phyloP scores from a whole-genome alignment of 1,284 basidiomycete species.

The Cutaneotrichosporon sp. region DNA sequence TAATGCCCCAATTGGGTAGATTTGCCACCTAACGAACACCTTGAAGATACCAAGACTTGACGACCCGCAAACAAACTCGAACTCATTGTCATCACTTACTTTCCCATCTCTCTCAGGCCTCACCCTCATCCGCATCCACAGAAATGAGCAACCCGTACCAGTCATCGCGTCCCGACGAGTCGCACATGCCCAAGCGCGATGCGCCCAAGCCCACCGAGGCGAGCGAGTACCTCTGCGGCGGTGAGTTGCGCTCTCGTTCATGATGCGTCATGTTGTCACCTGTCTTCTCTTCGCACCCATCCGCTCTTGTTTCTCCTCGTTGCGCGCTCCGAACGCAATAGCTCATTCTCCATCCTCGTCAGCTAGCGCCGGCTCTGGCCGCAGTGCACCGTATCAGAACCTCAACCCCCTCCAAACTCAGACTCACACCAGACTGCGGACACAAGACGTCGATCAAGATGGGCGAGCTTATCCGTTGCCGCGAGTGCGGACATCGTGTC shows the following conservation, averaged over 20 bases:
- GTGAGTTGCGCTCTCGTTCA: conserved; percentile 56
- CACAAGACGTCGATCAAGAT: conserved; percentile 88
- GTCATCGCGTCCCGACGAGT: conserved; percentile 33
- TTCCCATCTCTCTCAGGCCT: not conserved
- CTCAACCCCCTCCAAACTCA: too few relatives aligned
- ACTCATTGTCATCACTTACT: not conserved
- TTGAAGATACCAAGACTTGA: too few relatives aligned
- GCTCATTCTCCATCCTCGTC: not conserved
- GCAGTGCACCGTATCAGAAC: not conserved
- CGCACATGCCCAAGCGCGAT: conserved; percentile 36
- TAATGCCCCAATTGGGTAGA: conserved; percentile 4
- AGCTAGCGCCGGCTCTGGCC: not conserved
- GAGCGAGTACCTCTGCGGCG: conserved; percentile 91
- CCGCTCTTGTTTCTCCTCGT: not conserved
- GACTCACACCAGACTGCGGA: conserved; percentile 71
- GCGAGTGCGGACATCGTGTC: conserved; percentile 95
- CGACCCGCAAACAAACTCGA: not conserved
- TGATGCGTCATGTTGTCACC: not conserved
- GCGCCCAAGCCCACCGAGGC: conserved; percentile 53
- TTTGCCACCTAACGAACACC: conserved; percentile 7
- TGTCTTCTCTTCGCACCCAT: not conserved
- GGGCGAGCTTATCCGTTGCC: conserved; percentile 92
- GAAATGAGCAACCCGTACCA: conserved; percentile 46
- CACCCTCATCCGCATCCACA: conserved; percentile 8
- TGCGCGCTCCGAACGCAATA: too few relatives aligned